A percentile compares a stretch with the other conserved stretches of the same genome.
phyloP scores from a whole-genome alignment of 257 asterid genomes.

The Nyctanthes arbortristis region DNA sequence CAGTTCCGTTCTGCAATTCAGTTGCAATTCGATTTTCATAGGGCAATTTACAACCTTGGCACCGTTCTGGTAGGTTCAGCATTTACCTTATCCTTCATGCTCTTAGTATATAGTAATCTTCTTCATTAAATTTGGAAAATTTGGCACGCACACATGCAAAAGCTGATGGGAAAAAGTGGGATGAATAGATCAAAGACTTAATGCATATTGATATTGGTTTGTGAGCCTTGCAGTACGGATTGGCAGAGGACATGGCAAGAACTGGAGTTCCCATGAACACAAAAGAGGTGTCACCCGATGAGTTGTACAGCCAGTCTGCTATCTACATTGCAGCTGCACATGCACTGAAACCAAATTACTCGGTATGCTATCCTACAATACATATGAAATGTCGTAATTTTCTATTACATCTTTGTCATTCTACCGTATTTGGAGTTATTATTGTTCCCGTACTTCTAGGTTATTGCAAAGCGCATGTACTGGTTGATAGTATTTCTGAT shows the following conservation, averaged over 20 bases:
- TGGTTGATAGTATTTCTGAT: not conserved
- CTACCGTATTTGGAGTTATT: constrained; percentile 6
- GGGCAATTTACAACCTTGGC: constrained; percentile 99
- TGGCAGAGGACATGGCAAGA: constrained; percentile 97
- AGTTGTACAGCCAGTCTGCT: constrained; percentile 94
- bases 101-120: not conserved
- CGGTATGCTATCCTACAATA: constrained; percentile 43
- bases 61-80: constrained; percentile 87
- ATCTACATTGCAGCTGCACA: constrained; percentile 97
- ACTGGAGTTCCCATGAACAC: constrained; percentile 68
- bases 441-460: constrained; percentile 5
- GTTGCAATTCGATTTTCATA: constrained; percentile 96
- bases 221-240: constrained; percentile 73
- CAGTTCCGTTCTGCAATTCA: constrained; percentile 98
- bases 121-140: constrained; percentile 14
- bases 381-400: not conserved
- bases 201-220: constrained; percentile 26
- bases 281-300: constrained; percentile 84
- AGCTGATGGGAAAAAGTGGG: constrained; percentile 11
- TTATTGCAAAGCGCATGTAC: constrained; percentile 1
- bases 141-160: not conserved
- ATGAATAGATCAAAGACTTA: not conserved
- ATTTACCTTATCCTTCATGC: constrained; percentile 23
- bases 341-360: constrained; percentile 91
- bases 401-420: constrained; percentile 17